Percentiles rank a stretch among this genome's conserved stretches.
Evolutionary conservation across 1,284 basidiomycete species (phyloP).

Genomic region (Cronartium ribicola): DNA sequence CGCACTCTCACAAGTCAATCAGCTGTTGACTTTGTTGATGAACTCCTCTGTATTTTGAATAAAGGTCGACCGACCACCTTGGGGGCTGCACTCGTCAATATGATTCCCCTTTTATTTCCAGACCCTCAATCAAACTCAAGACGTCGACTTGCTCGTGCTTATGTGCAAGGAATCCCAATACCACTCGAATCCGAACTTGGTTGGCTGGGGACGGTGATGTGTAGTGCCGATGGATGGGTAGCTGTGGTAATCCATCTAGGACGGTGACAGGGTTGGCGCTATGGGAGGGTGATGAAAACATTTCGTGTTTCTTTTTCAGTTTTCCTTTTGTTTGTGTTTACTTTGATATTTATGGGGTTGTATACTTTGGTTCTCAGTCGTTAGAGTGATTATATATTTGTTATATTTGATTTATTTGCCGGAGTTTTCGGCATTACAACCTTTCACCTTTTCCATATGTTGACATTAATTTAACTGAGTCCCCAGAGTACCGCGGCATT

Average conservation of each 20-base stretch:
- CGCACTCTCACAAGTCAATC: not conserved
- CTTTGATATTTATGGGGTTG: too few species aligned
- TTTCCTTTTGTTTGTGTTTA: too few species aligned
- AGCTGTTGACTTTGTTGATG: constrained; percentile 3
- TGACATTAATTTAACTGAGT: too few species aligned
- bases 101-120: constrained; percentile 45
- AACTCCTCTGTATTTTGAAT: not conserved
- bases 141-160: constrained; percentile 56
- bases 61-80: constrained; percentile 56
- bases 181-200: constrained; percentile 84
- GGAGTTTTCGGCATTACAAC: too few species aligned
- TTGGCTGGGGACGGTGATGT: constrained; percentile 83
- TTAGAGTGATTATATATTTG: too few species aligned
- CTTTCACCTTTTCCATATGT: too few species aligned
- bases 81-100: constrained; percentile 26
- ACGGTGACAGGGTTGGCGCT: constrained; percentile 2
- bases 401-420: too few species aligned
- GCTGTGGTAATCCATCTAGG: constrained; percentile 70
- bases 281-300: too few species aligned
- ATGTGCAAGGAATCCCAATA: constrained; percentile 80
- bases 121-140: constrained; percentile 45
- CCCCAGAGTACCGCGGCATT: too few species aligned
- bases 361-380: too few species aligned
- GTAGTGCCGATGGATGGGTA: constrained; percentile 91
- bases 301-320: too few species aligned